These are phyloP conservation scores for Aspergillus calidoustus DNA, from an alignment of 2,329 filamentous ascomycete species.

Conservation along the genomic window DNA sequence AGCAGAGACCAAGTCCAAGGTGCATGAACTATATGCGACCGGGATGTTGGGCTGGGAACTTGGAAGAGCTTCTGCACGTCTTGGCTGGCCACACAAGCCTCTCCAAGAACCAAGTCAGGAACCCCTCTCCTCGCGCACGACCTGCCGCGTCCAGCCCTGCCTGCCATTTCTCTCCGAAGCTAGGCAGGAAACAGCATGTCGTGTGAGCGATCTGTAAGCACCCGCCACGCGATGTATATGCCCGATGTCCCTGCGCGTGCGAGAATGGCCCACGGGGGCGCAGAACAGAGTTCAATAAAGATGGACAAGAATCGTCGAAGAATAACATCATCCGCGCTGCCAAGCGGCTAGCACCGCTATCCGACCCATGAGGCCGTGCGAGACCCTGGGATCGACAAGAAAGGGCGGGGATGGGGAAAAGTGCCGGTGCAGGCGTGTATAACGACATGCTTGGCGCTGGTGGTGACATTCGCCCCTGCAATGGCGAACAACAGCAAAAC, in stretches of 20 bases:
- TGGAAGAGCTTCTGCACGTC: not conserved
- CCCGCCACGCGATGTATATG: not conserved
- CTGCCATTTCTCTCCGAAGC: not conserved
- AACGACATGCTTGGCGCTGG: slow-evolving; percentile 17
- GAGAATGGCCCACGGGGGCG: not conserved
- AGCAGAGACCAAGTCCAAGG: not conserved
- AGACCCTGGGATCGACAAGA: not conserved
- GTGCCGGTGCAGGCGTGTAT: slow-evolving; percentile 1
- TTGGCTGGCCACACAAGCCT: not conserved
- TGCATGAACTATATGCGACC: not conserved
- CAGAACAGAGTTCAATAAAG: slow-evolving; percentile 16
- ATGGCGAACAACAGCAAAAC: not conserved
- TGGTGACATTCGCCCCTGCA: slow-evolving; percentile 5
- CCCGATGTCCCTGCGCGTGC: not conserved
- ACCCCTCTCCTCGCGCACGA: not conserved
- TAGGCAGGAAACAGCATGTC: not conserved
- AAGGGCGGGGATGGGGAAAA: not conserved
- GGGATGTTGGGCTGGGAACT: not conserved
- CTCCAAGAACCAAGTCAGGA: not conserved
- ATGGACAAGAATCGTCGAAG: slow-evolving; percentile 11
- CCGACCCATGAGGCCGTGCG: not conserved
- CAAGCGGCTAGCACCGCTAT: not conserved
- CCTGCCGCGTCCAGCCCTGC: not conserved
- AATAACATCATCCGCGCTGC: slow-evolving; percentile 14
- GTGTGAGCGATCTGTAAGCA: not conserved